A percentile compares a stretch with the other conserved stretches of the same genome.
phyloP scores from a whole-genome alignment of 305 asterid species.

The Fraxinus velutina region DNA sequence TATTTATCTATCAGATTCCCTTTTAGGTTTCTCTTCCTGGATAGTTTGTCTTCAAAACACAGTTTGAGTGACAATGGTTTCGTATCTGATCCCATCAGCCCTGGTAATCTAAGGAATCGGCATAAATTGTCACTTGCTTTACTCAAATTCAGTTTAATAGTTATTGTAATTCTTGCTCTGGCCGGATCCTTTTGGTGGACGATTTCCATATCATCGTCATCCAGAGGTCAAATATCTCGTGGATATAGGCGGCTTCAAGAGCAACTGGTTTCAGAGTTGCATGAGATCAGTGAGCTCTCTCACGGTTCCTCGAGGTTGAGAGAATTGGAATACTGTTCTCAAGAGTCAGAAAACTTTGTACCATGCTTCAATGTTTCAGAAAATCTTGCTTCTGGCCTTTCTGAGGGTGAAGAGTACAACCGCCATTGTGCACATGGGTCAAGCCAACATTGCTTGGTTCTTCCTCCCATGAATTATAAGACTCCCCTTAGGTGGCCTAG shows the following conservation, averaged over 20 bases:
- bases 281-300: constrained; percentile 82
- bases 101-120: constrained; percentile 55
- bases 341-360: constrained; percentile 71
- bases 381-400: constrained; percentile 62
- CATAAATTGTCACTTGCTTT: constrained; percentile 50
- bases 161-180: constrained; percentile 74
- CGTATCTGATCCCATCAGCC: constrained; percentile 60
- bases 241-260: constrained; percentile 87
- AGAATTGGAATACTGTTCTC: constrained; percentile 75
- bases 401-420: constrained; percentile 62
- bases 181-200: constrained; percentile 95
- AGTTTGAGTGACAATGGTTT: constrained; percentile 61
- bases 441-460: constrained; percentile 77
- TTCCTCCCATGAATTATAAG: constrained; percentile 74
- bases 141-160: constrained; percentile 65
- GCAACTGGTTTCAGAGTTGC: constrained; percentile 73
- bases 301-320: constrained; percentile 54
- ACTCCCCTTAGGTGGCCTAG: constrained; percentile 91
- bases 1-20: constrained; percentile 48
- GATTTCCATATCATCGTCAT: constrained; percentile 57
- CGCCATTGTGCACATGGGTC: constrained; percentile 65
- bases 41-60: constrained; percentile 56
- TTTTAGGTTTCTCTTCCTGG: constrained; percentile 49
- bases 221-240: constrained; percentile 67
- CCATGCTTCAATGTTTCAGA: constrained; percentile 88